These are phyloP conservation scores for Scutellaria baicalensis DNA, from an alignment of 257 asterid species.

Conservation along the genomic window DNA sequence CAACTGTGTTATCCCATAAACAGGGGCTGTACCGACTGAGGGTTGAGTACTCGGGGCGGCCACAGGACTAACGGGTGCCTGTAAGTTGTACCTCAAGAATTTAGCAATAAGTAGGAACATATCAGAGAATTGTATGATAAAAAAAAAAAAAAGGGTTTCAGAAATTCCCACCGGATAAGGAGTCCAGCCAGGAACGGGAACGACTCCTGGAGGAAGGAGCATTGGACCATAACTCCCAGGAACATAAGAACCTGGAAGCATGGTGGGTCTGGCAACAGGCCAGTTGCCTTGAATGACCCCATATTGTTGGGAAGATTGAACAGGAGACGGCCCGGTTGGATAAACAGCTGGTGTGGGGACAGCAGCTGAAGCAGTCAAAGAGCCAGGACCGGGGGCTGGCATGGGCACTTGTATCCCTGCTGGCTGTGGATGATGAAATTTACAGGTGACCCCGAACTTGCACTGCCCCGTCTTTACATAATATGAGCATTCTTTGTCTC, in stretches of 20 bases:
- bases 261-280: conserved; percentile 67
- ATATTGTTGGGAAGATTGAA: conserved; percentile 79
- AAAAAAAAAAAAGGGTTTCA: conserved; percentile 15
- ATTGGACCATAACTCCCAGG: conserved; percentile 70
- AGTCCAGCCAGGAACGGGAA: conserved; percentile 80
- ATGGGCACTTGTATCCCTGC: conserved; percentile 49
- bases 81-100: conserved; percentile 12
- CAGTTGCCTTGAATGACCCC: conserved; percentile 81
- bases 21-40: conserved; percentile 45
- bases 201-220: conserved; percentile 74
- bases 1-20: conserved; percentile 61
- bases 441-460: conserved; percentile 90
- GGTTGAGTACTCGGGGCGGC: conserved; percentile 58
- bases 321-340: conserved; percentile 53
- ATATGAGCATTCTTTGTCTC: conserved; percentile 88
- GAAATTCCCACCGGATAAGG: conserved; percentile 59
- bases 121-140: not conserved
- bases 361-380: conserved; percentile 49
- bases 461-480: conserved; percentile 85
- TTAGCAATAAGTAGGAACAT: conserved; percentile 9
- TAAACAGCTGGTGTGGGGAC: conserved; percentile 45
- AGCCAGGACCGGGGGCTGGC: conserved; percentile 46
- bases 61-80: conserved; percentile 61
- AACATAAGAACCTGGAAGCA: conserved; percentile 69
- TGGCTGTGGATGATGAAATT: conserved; percentile 95